A percentile compares a stretch with the other conserved stretches of the same genome.
phyloP scores from a whole-genome alignment of 2,329 filamentous ascomycete genomes.

The Huntiella bhutanensis region DNA sequence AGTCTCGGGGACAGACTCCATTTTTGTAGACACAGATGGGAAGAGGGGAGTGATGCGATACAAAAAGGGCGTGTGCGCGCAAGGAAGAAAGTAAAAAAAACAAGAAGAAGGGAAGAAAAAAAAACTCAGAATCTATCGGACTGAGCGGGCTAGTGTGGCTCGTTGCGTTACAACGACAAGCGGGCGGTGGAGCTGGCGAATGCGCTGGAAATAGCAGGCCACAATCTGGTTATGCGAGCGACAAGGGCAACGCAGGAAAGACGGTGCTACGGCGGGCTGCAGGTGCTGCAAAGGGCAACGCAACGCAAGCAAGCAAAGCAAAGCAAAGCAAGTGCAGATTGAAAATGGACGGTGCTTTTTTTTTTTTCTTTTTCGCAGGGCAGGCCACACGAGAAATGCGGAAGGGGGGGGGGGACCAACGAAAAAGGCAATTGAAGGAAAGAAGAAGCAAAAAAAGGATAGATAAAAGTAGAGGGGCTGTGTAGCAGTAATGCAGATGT shows the following conservation, averaged over 20 bases:
- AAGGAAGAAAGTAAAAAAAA: neutral
- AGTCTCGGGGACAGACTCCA: slow-evolving; percentile 51
- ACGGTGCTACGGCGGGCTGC: too few relatives aligned
- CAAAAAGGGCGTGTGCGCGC: neutral
- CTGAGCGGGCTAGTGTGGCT: too few relatives aligned
- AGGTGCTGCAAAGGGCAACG: too few relatives aligned
- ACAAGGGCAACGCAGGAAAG: too few relatives aligned
- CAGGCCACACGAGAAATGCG: too few relatives aligned
- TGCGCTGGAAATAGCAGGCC: neutral
- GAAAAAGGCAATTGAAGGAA: slow-evolving; percentile 1
- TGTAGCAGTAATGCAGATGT: neutral
- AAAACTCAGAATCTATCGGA: neutral
- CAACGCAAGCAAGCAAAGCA: neutral
- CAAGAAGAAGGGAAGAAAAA: neutral
- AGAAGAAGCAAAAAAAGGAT: neutral
- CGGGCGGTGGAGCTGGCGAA: neutral
- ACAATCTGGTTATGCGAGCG: neutral
- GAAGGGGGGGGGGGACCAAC: neutral
- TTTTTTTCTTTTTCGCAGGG: too few relatives aligned
- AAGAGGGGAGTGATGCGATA: neutral
- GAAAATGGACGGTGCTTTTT: slow-evolving; percentile 1
- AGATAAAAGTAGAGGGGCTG: neutral
- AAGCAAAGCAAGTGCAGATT: neutral
- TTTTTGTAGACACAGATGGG: slow-evolving; percentile 17
- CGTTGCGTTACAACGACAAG: too few relatives aligned